Base-by-base conservation (phyloP, 2,329 filamentous ascomycete genomes). In the Neonectria punicea region DNA sequence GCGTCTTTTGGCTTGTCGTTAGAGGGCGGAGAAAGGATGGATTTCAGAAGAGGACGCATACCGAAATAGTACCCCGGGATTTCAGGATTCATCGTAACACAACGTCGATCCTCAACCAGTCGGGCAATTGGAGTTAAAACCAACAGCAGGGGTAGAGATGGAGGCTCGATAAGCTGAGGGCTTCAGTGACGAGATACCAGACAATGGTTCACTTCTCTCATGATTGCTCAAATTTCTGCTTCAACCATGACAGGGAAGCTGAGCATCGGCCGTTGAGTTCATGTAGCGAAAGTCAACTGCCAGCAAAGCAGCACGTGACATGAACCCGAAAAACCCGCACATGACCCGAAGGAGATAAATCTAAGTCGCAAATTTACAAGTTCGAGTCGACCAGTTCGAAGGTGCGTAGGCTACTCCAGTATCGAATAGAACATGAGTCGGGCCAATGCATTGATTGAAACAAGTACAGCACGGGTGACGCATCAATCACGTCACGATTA, bases 51-150 rank as follows among this genome's bases (percentile, higher is more conserved):
- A 20, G 8, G 22, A 20, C 32, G 50, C 62, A 34, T 63, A 87
- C 86, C 86, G 72, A 81, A 89, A 69, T 87, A 88, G 66, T 84
- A 86, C 1, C 87, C 86, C 0, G 86, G 86, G 49, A 89, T 83
- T 14, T 80, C 74, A 16, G 66, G 64, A 43, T 75, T 72, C 78
- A 80, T 80, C n/a, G 58, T 73, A n/a, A 18, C 7, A 34, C 46
- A 36, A 4, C n/a, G 4, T 13, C n/a, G 13, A 4, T 18, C n/a
- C 10, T 20, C n/a, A 20, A 3, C 49, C n/a, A 3, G 28, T 1
- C 36, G 47, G 6, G 39, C 25, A 9, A 13, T 34, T 5, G 39
- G 30, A 22, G 11, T 36, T 13, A 14, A 36, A 36, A n/a, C 7
- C 10, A 5, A 18, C 11, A 2, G 10, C 36, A 56, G 18, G 9